phyloP scores from a whole-genome alignment of 306 rosid species.

The Sicyos baderoa region DNA sequence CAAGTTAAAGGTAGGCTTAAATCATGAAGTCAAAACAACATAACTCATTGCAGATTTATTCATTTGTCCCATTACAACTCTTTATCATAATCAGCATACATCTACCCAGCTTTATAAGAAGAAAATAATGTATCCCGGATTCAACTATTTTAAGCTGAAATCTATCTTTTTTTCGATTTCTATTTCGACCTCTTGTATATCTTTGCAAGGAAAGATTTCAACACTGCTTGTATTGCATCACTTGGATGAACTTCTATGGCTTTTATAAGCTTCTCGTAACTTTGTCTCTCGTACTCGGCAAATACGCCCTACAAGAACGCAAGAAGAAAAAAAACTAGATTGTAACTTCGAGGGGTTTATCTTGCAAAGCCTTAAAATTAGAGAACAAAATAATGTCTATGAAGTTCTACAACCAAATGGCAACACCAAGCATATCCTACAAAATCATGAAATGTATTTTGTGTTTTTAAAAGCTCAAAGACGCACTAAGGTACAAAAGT shows the following conservation, averaged over 20 bases:
- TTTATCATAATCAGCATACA: neutral
- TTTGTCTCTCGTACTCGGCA: conserved; percentile 58
- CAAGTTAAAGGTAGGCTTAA: no score
- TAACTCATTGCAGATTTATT: neutral
- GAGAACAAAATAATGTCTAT: neutral
- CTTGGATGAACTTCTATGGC: conserved; percentile 76
- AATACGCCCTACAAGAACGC: conserved; percentile 42
- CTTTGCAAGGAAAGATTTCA: conserved; percentile 82
- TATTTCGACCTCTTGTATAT: conserved; percentile 87
- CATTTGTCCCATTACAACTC: neutral
- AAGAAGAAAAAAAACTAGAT: neutral
- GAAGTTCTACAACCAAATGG: neutral
- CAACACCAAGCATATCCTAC: neutral
- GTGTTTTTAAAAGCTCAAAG: no score
- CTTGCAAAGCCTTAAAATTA: neutral
- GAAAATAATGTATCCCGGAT: neutral
- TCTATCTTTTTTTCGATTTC: neutral
- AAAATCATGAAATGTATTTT: no score
- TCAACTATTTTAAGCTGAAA: neutral
- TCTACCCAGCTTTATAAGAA: no score
- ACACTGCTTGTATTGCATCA: conserved; percentile 66
- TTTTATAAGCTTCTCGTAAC: conserved; percentile 48
- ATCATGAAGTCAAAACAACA: neutral
- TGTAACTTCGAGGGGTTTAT: neutral
- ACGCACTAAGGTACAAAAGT: no score